Evolutionary conservation across 1,284 basidiomycete species (phyloP).

Genomic region (Boletus chippewaensis): DNA sequence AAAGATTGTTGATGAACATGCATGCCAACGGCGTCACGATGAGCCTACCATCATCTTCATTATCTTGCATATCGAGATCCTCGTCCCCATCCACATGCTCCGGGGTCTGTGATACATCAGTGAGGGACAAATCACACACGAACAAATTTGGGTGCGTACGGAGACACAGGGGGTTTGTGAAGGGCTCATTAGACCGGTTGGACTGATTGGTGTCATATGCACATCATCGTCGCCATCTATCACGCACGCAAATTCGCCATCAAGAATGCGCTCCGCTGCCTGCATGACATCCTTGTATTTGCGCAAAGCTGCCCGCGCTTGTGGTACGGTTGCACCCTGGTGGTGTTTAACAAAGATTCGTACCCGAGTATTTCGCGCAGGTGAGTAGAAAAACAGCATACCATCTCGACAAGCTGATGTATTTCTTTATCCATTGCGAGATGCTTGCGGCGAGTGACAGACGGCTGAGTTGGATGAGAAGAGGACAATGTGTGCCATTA

Average conservation of each 20-base stretch:
- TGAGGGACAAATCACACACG: background rate
- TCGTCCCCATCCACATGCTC: slow-evolving; percentile 39
- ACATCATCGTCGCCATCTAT: slow-evolving; percentile 44
- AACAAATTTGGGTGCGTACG: slow-evolving; percentile 17
- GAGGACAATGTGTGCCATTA: slow-evolving; percentile 20
- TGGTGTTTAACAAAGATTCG: slow-evolving; percentile 5
- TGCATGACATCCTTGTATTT: slow-evolving; percentile 81
- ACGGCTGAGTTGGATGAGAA: slow-evolving; percentile 4
- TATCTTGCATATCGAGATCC: slow-evolving; percentile 42
- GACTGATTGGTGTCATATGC: slow-evolving; percentile 24
- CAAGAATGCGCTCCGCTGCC: slow-evolving; percentile 80
- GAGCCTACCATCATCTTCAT: slow-evolving; percentile 48
- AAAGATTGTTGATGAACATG: slow-evolving; percentile 8
- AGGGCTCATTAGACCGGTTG: slow-evolving; percentile 21
- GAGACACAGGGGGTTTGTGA: slow-evolving; percentile 26
- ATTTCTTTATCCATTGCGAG: slow-evolving; percentile 39
- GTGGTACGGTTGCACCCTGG: slow-evolving; percentile 70
- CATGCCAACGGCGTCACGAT: background rate
- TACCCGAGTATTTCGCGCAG: slow-evolving; percentile 4
- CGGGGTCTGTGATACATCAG: slow-evolving; percentile 44
- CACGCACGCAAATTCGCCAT: slow-evolving; percentile 73
- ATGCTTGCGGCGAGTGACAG: background rate
- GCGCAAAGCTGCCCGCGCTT: slow-evolving; percentile 72
- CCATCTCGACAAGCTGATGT: slow-evolving; percentile 54
- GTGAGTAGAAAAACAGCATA: slow-evolving; percentile 21